Conservation (phyloP, 176 grass and related monocot species). For the Zizania latifolia region DNA sequence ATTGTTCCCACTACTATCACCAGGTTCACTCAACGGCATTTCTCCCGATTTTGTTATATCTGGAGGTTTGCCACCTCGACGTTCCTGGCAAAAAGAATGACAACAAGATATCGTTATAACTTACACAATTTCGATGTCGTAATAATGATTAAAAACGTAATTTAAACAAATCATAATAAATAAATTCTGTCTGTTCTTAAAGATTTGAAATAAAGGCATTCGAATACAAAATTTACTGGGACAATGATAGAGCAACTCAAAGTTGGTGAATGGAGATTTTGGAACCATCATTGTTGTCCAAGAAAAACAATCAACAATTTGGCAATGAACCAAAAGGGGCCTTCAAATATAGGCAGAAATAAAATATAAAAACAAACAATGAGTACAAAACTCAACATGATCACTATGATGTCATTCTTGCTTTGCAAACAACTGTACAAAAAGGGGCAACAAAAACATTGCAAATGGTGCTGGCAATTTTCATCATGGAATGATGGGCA, state of each 20-base stretch:
- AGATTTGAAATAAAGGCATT: not conserved
- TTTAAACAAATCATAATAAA: not conserved
- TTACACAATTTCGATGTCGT: not conserved
- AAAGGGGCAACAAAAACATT: not conserved
- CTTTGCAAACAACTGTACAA: not conserved
- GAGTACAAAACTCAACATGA: not conserved
- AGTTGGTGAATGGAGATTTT: not conserved
- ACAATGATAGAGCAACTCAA: not conserved
- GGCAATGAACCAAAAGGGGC: not conserved
- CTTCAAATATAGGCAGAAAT: not conserved
- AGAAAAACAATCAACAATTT: not conserved
- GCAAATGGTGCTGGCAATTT: not conserved
- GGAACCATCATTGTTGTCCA: not conserved
- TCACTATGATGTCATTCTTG: not conserved
- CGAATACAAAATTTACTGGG: not conserved
- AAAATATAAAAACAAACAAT: constrained; percentile 5
- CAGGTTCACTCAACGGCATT: constrained; percentile 36
- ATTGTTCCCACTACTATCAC: constrained; percentile 51
- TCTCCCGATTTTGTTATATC: constrained; percentile 40
- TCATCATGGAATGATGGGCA: not conserved
- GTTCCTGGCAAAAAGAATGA: constrained; percentile 40
- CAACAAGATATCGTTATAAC: not conserved
- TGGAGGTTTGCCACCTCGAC: constrained; percentile 55
- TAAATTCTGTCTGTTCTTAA: not conserved
- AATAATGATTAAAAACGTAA: not conserved